A percentile compares a stretch with the other conserved stretches of the same genome.
Conservation (phyloP, 441 rosid genomes). For the Corymbia calophylla region DNA sequence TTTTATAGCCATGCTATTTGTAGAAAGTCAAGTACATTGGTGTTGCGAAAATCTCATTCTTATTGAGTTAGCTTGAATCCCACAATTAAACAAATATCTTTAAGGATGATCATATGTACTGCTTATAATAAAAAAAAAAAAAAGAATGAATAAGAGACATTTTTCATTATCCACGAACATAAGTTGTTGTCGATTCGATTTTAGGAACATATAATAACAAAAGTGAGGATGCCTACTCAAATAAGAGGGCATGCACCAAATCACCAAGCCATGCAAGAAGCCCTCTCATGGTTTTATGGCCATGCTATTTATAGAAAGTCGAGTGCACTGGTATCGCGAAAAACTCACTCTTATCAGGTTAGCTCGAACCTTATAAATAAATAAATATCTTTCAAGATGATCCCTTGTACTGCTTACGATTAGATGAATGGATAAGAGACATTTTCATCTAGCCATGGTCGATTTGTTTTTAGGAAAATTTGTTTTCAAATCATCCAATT, state of each 20-base stretch:
- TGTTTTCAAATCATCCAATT: neutral
- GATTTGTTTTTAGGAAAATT: neutral
- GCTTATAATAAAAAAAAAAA: neutral
- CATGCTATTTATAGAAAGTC: neutral
- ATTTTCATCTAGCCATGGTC: fast-evolving
- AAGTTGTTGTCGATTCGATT: neutral
- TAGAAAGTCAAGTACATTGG: neutral
- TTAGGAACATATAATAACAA: too few relatives aligned
- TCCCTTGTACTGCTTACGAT: fast-evolving
- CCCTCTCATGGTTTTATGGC: neutral
- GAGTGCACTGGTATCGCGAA: neutral
- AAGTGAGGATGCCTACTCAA: too few relatives aligned
- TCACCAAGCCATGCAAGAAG: too few relatives aligned
- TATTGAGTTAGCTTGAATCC: neutral
- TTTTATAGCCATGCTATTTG: neutral
- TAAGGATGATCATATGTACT: neutral
- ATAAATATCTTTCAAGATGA: neutral
- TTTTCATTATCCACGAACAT: fast-evolving
- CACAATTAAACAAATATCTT: neutral
- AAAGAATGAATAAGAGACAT: neutral
- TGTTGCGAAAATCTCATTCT: neutral
- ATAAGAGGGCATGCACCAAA: too few relatives aligned
- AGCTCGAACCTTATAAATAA: neutral
- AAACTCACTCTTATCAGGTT: too few relatives aligned
- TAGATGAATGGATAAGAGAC: neutral